Evolutionary conservation across 345 rosid genomes (phyloP).

Genomic region (Euphorbia peplus): DNA sequence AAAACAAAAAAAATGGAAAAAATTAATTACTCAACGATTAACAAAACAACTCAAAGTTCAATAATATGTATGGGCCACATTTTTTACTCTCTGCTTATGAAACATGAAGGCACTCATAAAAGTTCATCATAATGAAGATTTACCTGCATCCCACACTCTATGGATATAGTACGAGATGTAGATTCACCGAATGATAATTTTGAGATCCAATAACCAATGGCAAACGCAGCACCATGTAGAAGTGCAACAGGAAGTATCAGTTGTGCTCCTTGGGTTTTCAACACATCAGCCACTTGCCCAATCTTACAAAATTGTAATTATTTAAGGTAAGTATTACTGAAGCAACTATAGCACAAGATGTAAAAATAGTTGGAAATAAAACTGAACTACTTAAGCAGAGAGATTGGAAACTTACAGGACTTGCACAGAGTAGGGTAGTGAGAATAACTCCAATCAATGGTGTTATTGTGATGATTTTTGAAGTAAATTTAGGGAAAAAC

Average conservation of each 20-base stretch:
- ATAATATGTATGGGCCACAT: neutral
- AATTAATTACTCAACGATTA: no score
- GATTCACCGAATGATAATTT: constrained; percentile 88
- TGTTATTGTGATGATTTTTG: constrained; percentile 71
- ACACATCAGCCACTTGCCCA: constrained; percentile 87
- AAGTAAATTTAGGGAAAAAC: constrained; percentile 86
- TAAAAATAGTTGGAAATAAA: constrained; percentile 6
- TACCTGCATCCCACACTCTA: constrained; percentile 99
- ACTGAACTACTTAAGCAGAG: neutral
- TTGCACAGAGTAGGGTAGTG: constrained; percentile 91
- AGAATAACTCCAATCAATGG: constrained; percentile 92
- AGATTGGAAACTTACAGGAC: constrained; percentile 66
- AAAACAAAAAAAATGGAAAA: neutral
- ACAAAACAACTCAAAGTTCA: neutral
- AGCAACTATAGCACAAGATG: constrained; percentile 9
- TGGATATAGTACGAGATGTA: constrained; percentile 94
- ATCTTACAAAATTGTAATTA: constrained; percentile 39
- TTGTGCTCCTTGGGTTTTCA: constrained; percentile 90
- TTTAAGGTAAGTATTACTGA: constrained; percentile 12
- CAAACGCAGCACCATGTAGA: constrained; percentile 79
- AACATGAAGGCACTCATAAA: no score
- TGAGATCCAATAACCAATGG: constrained; percentile 81
- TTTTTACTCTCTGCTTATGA: no score
- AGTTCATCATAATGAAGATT: neutral
- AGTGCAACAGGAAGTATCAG: constrained; percentile 80